Evolutionary conservation across 2,329 filamentous ascomycete species (phyloP).

Genomic region (Exophiala alcalophila): DNA sequence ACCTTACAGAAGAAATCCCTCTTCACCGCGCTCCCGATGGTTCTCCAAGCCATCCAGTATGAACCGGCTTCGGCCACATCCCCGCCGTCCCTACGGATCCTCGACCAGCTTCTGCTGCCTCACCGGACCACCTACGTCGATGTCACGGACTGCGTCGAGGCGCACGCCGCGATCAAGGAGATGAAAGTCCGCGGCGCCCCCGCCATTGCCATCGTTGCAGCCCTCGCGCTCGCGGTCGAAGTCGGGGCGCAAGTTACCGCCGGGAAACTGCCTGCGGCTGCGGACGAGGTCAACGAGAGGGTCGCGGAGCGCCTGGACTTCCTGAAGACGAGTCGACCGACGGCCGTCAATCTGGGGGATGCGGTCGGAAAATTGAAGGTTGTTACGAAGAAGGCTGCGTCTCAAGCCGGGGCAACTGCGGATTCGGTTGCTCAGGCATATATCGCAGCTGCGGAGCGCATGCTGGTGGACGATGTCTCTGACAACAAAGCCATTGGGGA

Average conservation of each 20-base stretch:
- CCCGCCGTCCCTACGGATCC: constrained; percentile 48
- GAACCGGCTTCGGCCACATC: constrained; percentile 43
- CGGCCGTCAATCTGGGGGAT: constrained; percentile 91
- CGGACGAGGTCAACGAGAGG: constrained; percentile 58
- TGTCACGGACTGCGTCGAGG: constrained; percentile 56
- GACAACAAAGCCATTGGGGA: constrained; percentile 85
- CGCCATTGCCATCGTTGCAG: constrained; percentile 96
- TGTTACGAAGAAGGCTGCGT: constrained; percentile 49
- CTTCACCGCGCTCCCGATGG: constrained; percentile 34
- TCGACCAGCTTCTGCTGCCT: constrained; percentile 62
- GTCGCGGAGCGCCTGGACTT: constrained; percentile 79
- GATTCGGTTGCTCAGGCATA: constrained; percentile 64
- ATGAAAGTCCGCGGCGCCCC: constrained; percentile 73
- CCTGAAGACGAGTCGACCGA: constrained; percentile 83
- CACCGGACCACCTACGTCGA: constrained; percentile 57
- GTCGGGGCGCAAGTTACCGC: constrained; percentile 50
- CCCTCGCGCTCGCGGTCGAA: constrained; percentile 82
- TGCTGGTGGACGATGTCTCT: constrained; percentile 79
- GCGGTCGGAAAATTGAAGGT: constrained; percentile 77
- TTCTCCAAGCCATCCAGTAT: constrained; percentile 63
- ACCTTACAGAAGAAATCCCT: too few relatives aligned
- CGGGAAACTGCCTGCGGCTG: constrained; percentile 46
- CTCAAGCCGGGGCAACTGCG: constrained; percentile 36
- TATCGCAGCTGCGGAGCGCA: constrained; percentile 75
- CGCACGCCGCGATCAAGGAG: constrained; percentile 64